phyloP scores from a whole-genome alignment of 108 stramenopile species.

The Nitzschia sp. region DNA sequence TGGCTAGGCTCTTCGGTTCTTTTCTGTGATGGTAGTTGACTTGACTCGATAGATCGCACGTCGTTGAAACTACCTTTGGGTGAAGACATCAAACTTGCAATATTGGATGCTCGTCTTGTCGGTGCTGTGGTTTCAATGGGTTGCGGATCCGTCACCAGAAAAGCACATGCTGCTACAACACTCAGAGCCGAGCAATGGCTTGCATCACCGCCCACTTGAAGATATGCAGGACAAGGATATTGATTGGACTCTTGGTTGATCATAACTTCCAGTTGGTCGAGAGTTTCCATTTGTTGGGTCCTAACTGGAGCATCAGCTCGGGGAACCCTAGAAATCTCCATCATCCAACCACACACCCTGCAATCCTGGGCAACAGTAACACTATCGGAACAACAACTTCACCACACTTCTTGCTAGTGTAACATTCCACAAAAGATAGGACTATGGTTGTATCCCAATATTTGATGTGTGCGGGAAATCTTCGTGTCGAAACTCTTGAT shows the following conservation, averaged over 20 bases:
- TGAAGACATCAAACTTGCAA: background rate
- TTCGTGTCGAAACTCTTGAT: no score
- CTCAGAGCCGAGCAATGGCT: background rate
- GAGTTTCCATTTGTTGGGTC: background rate
- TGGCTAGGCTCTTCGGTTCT: background rate
- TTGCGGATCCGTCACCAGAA: constrained; percentile 28
- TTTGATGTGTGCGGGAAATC: no score
- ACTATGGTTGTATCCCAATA: no score
- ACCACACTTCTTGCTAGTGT: no score
- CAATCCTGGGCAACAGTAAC: no score
- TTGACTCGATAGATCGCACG: background rate
- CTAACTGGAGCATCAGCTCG: no score
- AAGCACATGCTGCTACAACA: constrained; percentile 22
- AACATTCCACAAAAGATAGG: no score
- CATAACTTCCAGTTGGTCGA: constrained; percentile 23
- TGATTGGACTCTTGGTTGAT: constrained; percentile 14
- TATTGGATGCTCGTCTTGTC: no score
- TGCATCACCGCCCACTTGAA: background rate
- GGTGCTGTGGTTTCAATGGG: background rate
- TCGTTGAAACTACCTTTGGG: background rate
- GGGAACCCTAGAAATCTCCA: no score
- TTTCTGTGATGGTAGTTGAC: background rate
- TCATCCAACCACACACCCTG: no score
- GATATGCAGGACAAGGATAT: constrained; percentile 22
- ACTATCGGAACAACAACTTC: no score